Percentiles rank a stretch among this genome's conserved stretches.
These are phyloP conservation scores for Neurospora sp. DNA, from an alignment of 2,329 filamentous ascomycete species.

Conservation along the genomic window DNA sequence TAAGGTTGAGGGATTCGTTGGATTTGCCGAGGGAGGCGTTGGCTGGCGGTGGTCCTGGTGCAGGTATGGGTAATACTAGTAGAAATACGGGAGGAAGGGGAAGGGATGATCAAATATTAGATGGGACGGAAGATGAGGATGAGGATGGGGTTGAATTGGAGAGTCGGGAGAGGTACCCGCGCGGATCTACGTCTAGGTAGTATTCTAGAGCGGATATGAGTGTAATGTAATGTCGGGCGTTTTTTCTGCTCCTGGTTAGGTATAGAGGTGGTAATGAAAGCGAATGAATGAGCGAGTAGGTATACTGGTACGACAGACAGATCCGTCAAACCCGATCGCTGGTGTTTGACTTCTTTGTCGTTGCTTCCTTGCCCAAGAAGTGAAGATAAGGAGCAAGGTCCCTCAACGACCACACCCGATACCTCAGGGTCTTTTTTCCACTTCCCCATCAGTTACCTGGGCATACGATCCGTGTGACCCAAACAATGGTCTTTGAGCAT, in stretches of 20 bases:
- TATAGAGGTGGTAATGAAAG: not conserved
- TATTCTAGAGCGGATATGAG: not conserved
- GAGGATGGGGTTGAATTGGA: slow-evolving; percentile 15
- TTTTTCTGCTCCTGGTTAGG: not conserved
- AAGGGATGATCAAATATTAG: slow-evolving; percentile 10
- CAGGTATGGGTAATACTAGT: not conserved
- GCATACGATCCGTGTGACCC: not conserved
- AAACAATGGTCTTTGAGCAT: not conserved
- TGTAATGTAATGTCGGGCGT: not conserved
- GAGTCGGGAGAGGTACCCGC: slow-evolving; percentile 4
- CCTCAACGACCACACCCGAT: not conserved
- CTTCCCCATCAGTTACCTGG: not conserved
- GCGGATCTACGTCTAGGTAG: not conserved
- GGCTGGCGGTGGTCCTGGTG: not conserved
- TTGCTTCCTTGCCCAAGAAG: too few species aligned
- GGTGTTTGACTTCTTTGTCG: too few species aligned
- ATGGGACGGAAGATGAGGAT: slow-evolving; percentile 16
- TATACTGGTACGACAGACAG: not conserved
- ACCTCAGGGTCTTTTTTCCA: not conserved
- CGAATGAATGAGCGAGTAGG: not conserved
- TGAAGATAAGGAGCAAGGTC: not conserved
- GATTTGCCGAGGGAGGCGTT: slow-evolving; percentile 7
- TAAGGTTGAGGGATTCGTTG: slow-evolving; percentile 34
- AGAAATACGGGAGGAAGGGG: not conserved
- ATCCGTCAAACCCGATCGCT: not conserved